phyloP scores from a whole-genome alignment of 139 green algal species.

The Ettlia oleoabundans region DNA sequence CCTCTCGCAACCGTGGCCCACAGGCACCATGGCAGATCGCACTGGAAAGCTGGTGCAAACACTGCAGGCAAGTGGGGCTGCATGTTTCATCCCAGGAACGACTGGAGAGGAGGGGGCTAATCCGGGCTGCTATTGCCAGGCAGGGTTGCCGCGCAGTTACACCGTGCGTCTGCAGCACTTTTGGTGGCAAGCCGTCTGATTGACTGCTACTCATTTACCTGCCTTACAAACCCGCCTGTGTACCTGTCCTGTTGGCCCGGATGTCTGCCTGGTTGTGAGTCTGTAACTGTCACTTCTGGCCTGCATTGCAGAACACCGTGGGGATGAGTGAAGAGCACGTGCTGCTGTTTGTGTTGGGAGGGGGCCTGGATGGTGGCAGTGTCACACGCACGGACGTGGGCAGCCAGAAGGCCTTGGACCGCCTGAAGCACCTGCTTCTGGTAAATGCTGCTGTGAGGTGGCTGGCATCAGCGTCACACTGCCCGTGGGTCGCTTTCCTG shows the following conservation, averaged over 20 bases:
- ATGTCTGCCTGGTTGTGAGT: too few species aligned
- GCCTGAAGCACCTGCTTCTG: conserved; percentile 27
- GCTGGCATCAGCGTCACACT: too few species aligned
- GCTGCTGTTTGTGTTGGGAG: background rate
- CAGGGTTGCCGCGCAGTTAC: too few species aligned
- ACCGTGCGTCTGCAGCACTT: too few species aligned
- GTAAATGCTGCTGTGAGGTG: too few species aligned
- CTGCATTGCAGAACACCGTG: background rate
- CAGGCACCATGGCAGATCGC: background rate
- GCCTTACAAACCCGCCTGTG: too few species aligned
- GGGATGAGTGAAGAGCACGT: conserved; percentile 19
- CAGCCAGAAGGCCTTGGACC: background rate
- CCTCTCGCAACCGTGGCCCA: background rate
- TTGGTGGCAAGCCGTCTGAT: too few species aligned
- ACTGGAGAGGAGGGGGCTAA: background rate
- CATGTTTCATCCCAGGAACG: background rate
- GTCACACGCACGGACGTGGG: background rate
- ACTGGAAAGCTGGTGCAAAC: background rate
- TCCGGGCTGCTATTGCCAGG: too few species aligned
- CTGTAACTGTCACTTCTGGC: background rate
- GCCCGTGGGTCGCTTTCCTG: too few species aligned
- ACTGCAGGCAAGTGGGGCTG: background rate
- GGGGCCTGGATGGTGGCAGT: background rate
- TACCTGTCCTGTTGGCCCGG: too few species aligned
- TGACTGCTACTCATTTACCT: too few species aligned